Conservation (phyloP, 129 eudicot genomes). For the Oenanthe sinensis region DNA sequence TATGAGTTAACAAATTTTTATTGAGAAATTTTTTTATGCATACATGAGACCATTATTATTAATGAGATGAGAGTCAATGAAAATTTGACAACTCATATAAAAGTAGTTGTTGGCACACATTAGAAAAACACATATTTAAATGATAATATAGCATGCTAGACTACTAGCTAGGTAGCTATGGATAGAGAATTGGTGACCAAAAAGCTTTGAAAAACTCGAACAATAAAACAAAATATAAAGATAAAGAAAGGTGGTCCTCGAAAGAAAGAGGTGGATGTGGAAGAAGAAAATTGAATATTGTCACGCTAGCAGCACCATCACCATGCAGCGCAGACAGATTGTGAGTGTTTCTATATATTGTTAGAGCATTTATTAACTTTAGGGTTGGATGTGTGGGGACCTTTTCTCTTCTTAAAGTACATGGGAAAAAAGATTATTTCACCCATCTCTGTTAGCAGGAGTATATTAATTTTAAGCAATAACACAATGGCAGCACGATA, state of each 20-base stretch:
- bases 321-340: constrained; percentile 37
- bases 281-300: constrained; percentile 33
- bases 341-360: constrained; percentile 20
- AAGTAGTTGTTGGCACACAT: too few relatives aligned
- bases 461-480: too few relatives aligned
- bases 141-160: neutral
- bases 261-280: neutral
- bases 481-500: too few relatives aligned
- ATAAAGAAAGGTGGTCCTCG: constrained; percentile 25
- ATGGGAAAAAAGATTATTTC: neutral
- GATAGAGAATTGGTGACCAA: constrained; percentile 22
- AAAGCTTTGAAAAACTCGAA: constrained; percentile 10
- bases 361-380: constrained; percentile 2
- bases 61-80: too few relatives aligned
- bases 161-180: neutral
- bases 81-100: too few relatives aligned
- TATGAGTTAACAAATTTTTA: too few relatives aligned
- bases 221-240: constrained; percentile 16
- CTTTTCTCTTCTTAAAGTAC: neutral
- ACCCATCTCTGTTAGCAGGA: neutral
- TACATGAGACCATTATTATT: too few relatives aligned
- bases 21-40: too few relatives aligned
- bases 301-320: constrained; percentile 40
- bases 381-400: constrained; percentile 9
- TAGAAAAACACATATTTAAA: too few relatives aligned